phyloP scores from a whole-genome alignment of 148 eudicot genomes.

The Dysphania ambrosioides region DNA sequence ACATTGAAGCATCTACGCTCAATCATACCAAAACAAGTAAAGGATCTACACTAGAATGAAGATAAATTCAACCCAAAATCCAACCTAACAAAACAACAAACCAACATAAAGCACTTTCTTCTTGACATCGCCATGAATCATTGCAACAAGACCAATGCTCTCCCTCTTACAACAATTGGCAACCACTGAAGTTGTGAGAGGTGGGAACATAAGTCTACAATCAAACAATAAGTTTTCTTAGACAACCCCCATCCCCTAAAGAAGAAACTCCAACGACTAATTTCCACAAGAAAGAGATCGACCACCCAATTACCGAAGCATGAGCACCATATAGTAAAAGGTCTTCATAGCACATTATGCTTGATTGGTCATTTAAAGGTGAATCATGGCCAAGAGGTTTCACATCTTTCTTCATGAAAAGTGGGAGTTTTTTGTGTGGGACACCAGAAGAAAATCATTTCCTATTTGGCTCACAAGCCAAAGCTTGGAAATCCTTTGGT shows the following conservation, averaged over 20 bases:
- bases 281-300: not conserved
- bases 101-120: not conserved
- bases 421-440: not conserved
- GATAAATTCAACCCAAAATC: not conserved
- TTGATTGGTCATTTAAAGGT: not conserved
- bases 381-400: not conserved
- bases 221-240: not conserved
- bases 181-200: not conserved
- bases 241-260: not conserved
- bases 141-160: not conserved
- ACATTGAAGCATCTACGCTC: not conserved
- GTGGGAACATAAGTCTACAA: not conserved
- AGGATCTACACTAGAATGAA: not conserved
- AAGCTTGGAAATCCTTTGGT: not conserved
- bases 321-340: not conserved
- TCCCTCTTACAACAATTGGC: not conserved
- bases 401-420: not conserved
- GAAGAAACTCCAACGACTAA: too few relatives aligned
- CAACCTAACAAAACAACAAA: not conserved
- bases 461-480: not conserved
- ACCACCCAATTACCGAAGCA: not conserved
- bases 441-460: not conserved
- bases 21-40: not conserved
- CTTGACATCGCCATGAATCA: not conserved
- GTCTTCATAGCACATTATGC: not conserved